Conservation (phyloP, 1,139 yeast species). For the Kurtzmaniella natalensis region DNA sequence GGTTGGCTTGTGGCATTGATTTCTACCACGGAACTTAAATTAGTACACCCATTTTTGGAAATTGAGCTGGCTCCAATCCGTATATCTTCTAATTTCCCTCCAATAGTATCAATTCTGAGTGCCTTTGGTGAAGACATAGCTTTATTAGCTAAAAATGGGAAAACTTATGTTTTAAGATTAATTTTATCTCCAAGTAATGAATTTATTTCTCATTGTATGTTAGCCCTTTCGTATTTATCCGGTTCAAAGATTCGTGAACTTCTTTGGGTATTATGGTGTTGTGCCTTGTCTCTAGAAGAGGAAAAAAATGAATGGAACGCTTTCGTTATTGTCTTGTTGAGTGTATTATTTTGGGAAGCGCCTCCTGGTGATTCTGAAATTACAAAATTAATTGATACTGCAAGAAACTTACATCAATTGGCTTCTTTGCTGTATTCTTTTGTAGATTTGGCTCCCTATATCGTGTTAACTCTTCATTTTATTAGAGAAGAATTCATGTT, state of each 20-base stretch:
- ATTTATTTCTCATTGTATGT: conserved; percentile 39
- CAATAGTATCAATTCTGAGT: conserved; percentile 19
- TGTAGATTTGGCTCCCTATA: conserved; percentile 52
- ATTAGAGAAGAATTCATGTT: conserved; percentile 71
- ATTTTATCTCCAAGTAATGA: conserved; percentile 44
- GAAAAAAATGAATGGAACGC: conserved; percentile 59
- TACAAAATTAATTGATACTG: conserved; percentile 36
- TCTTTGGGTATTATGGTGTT: conserved; percentile 62
- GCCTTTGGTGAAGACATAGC: conserved; percentile 29
- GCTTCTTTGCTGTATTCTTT: conserved; percentile 34
- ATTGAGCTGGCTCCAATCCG: conserved; percentile 44
- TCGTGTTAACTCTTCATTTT: conserved; percentile 69
- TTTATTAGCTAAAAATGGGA: conserved; percentile 18
- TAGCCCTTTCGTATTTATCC: conserved; percentile 50
- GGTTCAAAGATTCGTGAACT: conserved; percentile 56
- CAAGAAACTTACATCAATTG: conserved; percentile 25
- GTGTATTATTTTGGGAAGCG: conserved; percentile 2
- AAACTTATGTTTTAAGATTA: conserved; percentile 30
- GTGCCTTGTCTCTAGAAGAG: conserved; percentile 44
- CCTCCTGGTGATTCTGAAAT: conserved; percentile 16
- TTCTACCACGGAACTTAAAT: conserved; percentile 28
- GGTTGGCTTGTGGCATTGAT: conserved; percentile 42
- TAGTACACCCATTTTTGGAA: conserved; percentile 66
- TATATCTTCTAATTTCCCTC: conserved; percentile 14
- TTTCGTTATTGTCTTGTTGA: conserved; percentile 48